Percentiles rank a stretch among this genome's conserved stretches.
Conservation (phyloP, 192 early-diverging fungal genomes). For the Coemansia sp. region DNA sequence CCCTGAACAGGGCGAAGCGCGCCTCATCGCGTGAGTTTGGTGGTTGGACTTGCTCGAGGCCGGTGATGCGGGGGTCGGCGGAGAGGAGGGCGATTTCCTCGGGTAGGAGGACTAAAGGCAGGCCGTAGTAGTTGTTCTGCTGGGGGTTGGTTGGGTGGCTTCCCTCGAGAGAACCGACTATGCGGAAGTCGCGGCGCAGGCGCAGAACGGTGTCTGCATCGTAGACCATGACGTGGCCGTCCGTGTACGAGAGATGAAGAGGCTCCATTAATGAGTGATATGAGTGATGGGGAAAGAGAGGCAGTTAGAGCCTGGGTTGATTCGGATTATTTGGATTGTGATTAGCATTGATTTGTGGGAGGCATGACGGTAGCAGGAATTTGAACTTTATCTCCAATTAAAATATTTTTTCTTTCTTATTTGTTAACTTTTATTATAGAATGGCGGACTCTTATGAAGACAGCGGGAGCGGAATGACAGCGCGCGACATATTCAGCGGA, state of each 20-base stretch:
- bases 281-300: not conserved
- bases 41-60: conserved; percentile 34
- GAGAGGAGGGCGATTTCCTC: conserved; percentile 68
- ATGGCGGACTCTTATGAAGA: not conserved
- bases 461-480: not conserved
- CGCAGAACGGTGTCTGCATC: conserved; percentile 33
- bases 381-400: not conserved
- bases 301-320: too few relatives aligned
- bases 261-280: not conserved
- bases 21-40: conserved; percentile 38
- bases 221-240: conserved; percentile 21
- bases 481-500: conserved; percentile 10
- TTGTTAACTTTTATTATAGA: not conserved
- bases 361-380: not conserved
- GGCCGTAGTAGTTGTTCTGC: conserved; percentile 75
- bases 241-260: conserved; percentile 4
- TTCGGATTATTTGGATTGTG: not conserved
- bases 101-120: conserved; percentile 71
- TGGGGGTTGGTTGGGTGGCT: conserved; percentile 66
- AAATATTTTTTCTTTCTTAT: not conserved
- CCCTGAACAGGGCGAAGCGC: conserved; percentile 57
- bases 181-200: conserved; percentile 58
- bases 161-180: conserved; percentile 70
- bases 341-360: conserved; percentile 2
- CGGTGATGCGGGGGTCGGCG: conserved; percentile 16